Conservation (phyloP, 1,139 yeast species). For the Saccharomyces hybrid region DNA sequence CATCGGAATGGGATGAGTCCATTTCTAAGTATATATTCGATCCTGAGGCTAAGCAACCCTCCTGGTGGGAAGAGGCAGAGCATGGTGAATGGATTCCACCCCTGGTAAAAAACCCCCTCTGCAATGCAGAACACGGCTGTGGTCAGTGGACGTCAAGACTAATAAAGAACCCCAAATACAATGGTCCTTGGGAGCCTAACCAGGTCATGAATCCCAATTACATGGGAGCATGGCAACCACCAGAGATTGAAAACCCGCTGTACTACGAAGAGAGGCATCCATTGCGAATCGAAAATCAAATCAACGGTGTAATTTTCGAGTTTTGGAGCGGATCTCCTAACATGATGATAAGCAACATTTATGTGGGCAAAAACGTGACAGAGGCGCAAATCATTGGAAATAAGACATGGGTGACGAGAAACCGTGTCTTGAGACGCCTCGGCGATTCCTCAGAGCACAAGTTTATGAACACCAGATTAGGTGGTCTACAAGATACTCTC, state of each 20-base stretch:
- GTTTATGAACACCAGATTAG: neutral
- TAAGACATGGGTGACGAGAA: constrained; percentile 40
- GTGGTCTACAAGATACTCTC: neutral
- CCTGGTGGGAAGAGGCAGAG: constrained; percentile 78
- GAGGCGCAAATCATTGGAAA: constrained; percentile 86
- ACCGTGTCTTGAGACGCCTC: neutral
- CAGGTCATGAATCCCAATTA: constrained; percentile 63
- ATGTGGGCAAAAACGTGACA: constrained; percentile 68
- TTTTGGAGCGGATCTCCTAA: constrained; percentile 80
- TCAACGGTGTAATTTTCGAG: constrained; percentile 83
- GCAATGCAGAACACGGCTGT: constrained; percentile 57
- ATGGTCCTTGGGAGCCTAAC: constrained; percentile 74
- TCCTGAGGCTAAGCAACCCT: constrained; percentile 59
- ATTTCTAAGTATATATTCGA: constrained; percentile 52
- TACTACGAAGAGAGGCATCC: constrained; percentile 56
- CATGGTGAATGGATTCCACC: constrained; percentile 82
- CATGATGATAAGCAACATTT: constrained; percentile 72
- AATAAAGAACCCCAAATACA: constrained; percentile 59
- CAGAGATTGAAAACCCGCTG: constrained; percentile 57
- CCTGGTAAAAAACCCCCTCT: constrained; percentile 60
- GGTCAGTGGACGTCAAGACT: constrained; percentile 65
- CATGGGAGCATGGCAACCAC: constrained; percentile 74
- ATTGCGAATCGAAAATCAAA: constrained; percentile 48
- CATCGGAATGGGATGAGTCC: constrained; percentile 73
- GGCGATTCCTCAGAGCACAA: neutral